Evolutionary conservation across 352 stramenopile species (phyloP).

Genomic region (Phytophthora sp.): DNA sequence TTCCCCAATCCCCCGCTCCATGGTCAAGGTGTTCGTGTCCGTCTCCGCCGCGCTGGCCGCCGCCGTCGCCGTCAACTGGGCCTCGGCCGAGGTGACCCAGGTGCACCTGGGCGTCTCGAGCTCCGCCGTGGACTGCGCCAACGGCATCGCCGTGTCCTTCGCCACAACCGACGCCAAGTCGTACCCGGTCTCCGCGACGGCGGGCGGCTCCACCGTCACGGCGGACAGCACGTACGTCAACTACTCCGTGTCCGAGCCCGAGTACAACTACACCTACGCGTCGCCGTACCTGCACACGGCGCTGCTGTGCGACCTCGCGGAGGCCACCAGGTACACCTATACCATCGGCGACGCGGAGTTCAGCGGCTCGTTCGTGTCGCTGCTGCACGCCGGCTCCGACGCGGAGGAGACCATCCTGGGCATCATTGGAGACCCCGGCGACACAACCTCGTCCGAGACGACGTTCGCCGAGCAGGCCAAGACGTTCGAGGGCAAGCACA

Average conservation of each 20-base stretch:
- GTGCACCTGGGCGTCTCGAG: conserved; percentile 53
- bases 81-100: conserved; percentile 44
- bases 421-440: conserved; percentile 47
- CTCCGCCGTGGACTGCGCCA: conserved; percentile 32
- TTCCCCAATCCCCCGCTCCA: conserved; percentile 29
- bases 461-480: conserved; percentile 39
- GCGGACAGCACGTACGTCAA: conserved; percentile 38
- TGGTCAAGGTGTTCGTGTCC: conserved; percentile 22
- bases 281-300: conserved; percentile 59
- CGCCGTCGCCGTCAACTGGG: conserved; percentile 20
- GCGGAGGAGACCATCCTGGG: conserved; percentile 48
- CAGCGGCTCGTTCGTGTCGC: conserved; percentile 36
- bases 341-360: conserved; percentile 48
- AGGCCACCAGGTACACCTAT: conserved; percentile 56
- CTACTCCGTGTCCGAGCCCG: conserved; percentile 41
- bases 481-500: conserved; percentile 44
- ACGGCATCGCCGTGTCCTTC: conserved; percentile 52
- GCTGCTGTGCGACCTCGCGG: conserved; percentile 43
- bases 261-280: conserved; percentile 59
- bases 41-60: conserved; percentile 13
- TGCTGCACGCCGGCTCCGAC: conserved; percentile 35
- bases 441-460: conserved; percentile 42
- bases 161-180: conserved; percentile 33
- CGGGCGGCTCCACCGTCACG: conserved; percentile 16
- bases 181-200: conserved; percentile 37